Evolutionary conservation across 768 basidiomycete species (phyloP).

Genomic region (Mrakia blollopis): DNA sequence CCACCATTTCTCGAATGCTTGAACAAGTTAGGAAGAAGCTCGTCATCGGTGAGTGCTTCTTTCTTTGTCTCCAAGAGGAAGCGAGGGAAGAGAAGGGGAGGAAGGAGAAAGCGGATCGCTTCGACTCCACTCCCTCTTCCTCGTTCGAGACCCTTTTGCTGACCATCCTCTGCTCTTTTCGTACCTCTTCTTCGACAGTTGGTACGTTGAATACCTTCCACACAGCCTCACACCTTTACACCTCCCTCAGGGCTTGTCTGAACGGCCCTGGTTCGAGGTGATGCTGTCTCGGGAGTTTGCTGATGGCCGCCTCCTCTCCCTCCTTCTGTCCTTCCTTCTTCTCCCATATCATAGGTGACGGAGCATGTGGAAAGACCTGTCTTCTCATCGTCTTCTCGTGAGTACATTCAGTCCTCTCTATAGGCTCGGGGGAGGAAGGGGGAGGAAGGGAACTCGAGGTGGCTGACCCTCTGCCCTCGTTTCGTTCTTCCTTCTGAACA

Average conservation of each 20-base stretch:
- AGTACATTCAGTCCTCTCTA: slow-evolving; percentile 1
- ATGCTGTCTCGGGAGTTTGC: not conserved
- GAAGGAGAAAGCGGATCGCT: no score
- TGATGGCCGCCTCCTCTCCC: not conserved
- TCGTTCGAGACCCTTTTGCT: no score
- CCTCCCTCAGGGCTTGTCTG: not conserved
- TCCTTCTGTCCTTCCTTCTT: not conserved
- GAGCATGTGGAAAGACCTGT: slow-evolving; percentile 76
- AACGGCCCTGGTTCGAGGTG: not conserved
- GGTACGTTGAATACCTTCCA: no score
- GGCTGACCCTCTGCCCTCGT: slow-evolving; percentile 5
- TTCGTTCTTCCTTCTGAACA: not conserved
- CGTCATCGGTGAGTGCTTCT: slow-evolving; percentile 24
- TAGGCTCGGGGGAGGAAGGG: not conserved
- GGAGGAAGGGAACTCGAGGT: not conserved
- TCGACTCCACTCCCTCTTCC: not conserved
- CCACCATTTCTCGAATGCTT: slow-evolving; percentile 27
- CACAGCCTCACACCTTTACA: not conserved
- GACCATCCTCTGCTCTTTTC: no score
- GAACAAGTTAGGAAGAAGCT: slow-evolving; percentile 32
- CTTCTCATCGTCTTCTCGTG: slow-evolving; percentile 33
- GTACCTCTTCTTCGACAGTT: not conserved
- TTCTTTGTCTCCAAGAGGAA: not conserved
- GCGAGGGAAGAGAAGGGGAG: not conserved
- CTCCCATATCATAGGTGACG: slow-evolving; percentile 51